phyloP scores from a whole-genome alignment of 164 flowering plant species.

The Saururus chinensis region DNA sequence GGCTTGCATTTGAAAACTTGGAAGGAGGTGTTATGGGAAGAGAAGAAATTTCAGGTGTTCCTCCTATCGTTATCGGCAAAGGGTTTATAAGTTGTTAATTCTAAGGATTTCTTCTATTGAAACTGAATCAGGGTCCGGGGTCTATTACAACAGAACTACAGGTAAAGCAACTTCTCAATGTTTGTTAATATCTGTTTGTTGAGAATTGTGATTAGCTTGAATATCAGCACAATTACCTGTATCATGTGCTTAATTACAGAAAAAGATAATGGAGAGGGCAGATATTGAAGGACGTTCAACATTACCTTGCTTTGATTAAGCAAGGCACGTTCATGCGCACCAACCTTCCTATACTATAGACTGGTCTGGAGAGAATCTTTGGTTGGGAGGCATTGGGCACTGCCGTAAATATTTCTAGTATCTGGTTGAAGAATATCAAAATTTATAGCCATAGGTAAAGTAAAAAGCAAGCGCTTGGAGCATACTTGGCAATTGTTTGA shows the following conservation, averaged over 20 bases:
- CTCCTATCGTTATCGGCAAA: neutral
- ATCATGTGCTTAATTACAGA: conserved; percentile 11
- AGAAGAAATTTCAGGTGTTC: conserved; percentile 56
- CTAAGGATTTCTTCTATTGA: neutral
- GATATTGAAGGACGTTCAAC: conserved; percentile 23
- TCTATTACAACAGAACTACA: conserved; percentile 51
- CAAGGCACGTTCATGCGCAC: neutral
- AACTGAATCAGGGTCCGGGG: conserved; percentile 44
- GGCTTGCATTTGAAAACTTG: conserved; percentile 31
- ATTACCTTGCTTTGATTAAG: neutral
- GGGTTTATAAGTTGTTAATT: neutral
- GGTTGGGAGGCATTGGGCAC: too few species aligned
- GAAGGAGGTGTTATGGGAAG: conserved; percentile 56
- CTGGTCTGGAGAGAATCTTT: too few species aligned
- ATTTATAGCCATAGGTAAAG: too few species aligned
- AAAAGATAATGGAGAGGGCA: conserved; percentile 26
- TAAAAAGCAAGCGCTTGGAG: too few species aligned
- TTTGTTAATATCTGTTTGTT: neutral
- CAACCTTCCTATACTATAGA: too few species aligned
- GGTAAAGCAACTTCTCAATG: conserved; percentile 24
- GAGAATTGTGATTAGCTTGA: neutral
- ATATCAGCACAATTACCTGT: neutral
- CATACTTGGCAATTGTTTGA: too few species aligned
- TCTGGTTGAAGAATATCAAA: too few species aligned
- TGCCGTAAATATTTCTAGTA: too few species aligned